phyloP scores from a whole-genome alignment of 2,329 filamentous ascomycete genomes.

The Aspergillus texensis region DNA sequence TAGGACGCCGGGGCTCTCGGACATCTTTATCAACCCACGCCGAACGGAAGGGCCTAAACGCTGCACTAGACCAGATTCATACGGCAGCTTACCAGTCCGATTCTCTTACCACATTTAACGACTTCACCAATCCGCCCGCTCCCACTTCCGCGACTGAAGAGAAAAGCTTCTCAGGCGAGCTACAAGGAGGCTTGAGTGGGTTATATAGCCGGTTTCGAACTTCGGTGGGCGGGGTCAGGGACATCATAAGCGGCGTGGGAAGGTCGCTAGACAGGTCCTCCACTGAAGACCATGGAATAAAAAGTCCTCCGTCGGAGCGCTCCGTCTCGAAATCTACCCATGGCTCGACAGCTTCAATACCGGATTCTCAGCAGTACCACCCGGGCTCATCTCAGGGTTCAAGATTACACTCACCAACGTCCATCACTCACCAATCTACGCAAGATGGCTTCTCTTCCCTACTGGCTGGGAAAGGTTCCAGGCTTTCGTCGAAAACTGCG shows the following conservation, averaged over 20 bases:
- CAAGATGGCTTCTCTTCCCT: constrained; percentile 31
- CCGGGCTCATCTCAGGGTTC: constrained; percentile 40
- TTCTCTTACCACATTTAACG: constrained; percentile 88
- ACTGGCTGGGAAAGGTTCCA: constrained; percentile 36
- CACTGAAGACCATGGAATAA: constrained; percentile 28
- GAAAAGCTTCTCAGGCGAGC: constrained; percentile 70
- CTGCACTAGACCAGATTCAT: constrained; percentile 85
- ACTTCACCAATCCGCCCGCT: constrained; percentile 70
- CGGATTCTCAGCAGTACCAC: constrained; percentile 30
- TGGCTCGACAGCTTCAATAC: constrained; percentile 23
- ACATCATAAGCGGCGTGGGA: constrained; percentile 45
- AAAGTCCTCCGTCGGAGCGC: constrained; percentile 31
- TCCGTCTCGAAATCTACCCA: constrained; percentile 29
- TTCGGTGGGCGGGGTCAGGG: constrained; percentile 72
- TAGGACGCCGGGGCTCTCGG: constrained; percentile 51
- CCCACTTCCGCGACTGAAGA: constrained; percentile 66
- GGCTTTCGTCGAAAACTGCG: constrained; percentile 44
- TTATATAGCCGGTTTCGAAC: constrained; percentile 84
- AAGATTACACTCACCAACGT: constrained; percentile 40
- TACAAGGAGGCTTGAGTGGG: constrained; percentile 85
- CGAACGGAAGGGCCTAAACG: constrained; percentile 74
- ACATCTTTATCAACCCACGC: constrained; percentile 56
- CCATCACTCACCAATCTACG: constrained; percentile 31
- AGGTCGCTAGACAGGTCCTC: constrained; percentile 34
- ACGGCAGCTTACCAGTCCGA: constrained; percentile 83